A percentile compares a stretch with the other conserved stretches of the same genome.
Evolutionary conservation across 73 alveolate species (phyloP).

Genomic region (Blepharisma japonicum): DNA sequence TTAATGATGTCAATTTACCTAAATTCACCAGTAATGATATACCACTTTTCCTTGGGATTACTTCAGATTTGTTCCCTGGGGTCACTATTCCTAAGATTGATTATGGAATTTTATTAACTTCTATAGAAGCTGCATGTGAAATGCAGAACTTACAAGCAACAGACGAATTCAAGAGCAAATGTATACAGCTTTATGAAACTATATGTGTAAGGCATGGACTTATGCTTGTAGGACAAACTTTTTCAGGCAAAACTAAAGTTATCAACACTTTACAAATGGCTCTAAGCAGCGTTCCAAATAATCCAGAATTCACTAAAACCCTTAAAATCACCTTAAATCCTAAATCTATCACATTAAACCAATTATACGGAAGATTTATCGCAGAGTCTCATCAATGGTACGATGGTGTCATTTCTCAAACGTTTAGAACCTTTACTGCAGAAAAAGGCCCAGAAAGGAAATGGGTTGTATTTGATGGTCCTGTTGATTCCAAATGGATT

Average conservation of each 20-base stretch:
- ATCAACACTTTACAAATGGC: slow-evolving; percentile 51
- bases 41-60: slow-evolving; percentile 98
- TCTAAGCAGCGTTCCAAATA: background rate
- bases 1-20: slow-evolving; percentile 96
- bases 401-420: slow-evolving; percentile 45
- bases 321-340: slow-evolving; percentile 72
- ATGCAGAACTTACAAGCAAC: slow-evolving; percentile 83
- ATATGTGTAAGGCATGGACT: slow-evolving; percentile 95
- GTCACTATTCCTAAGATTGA: slow-evolving; percentile 87
- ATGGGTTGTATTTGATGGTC: slow-evolving; percentile 99
- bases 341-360: slow-evolving; percentile 16
- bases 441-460: slow-evolving; percentile 47
- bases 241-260: slow-evolving; percentile 92
- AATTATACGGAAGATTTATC: slow-evolving; percentile 57
- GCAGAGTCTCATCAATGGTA: slow-evolving; percentile 22
- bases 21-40: slow-evolving; percentile 98
- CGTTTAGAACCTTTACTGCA: slow-evolving; percentile 30
- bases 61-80: slow-evolving; percentile 99
- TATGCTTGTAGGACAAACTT: slow-evolving; percentile 97
- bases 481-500: slow-evolving; percentile 99
- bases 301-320: slow-evolving; percentile 65
- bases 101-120: slow-evolving; percentile 37
- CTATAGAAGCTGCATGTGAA: slow-evolving; percentile 40
- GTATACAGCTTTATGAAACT: slow-evolving; percentile 98
- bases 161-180: slow-evolving; percentile 90